Conservation (phyloP, 768 basidiomycete genomes). For the Lactarius hatsudake region DNA sequence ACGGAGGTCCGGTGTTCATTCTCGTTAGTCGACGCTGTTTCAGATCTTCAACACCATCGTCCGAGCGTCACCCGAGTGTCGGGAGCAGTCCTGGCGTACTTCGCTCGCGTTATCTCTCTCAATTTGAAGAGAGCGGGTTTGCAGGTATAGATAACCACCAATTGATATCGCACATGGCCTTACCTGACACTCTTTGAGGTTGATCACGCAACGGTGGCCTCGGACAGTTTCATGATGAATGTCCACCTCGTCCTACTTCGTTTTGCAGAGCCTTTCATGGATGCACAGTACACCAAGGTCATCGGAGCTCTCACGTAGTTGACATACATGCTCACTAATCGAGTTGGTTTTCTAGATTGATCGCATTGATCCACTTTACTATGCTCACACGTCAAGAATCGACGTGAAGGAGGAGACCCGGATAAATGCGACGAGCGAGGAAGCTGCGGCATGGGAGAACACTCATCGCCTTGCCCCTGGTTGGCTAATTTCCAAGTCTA, state of each 20-base stretch:
- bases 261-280: conserved; percentile 94
- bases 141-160: conserved; percentile 51
- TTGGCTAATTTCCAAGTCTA: conserved; percentile 28
- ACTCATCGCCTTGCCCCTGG: conserved; percentile 46
- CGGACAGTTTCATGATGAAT: conserved; percentile 92
- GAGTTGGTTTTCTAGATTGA: conserved; percentile 60
- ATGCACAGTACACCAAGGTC: conserved; percentile 86
- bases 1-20: not conserved
- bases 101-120: conserved; percentile 66
- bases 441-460: conserved; percentile 71
- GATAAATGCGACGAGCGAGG: conserved; percentile 88
- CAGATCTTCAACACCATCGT: conserved; percentile 87
- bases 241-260: conserved; percentile 76
- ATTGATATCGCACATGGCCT: not conserved
- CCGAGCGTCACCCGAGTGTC: conserved; percentile 69
- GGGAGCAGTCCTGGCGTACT: conserved; percentile 84
- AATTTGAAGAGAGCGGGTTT: conserved; percentile 90
- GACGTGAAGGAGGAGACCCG: conserved; percentile 87
- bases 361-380: conserved; percentile 84
- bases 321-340: not conserved
- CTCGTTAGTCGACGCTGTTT: conserved; percentile 67
- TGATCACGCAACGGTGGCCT: conserved; percentile 79
- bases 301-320: conserved; percentile 3
- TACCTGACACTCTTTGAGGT: conserved; percentile 47
- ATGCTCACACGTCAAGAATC: conserved; percentile 66